Base-by-base conservation (phyloP, 1,139 yeast genomes). In the Taphrina communis region DNA sequence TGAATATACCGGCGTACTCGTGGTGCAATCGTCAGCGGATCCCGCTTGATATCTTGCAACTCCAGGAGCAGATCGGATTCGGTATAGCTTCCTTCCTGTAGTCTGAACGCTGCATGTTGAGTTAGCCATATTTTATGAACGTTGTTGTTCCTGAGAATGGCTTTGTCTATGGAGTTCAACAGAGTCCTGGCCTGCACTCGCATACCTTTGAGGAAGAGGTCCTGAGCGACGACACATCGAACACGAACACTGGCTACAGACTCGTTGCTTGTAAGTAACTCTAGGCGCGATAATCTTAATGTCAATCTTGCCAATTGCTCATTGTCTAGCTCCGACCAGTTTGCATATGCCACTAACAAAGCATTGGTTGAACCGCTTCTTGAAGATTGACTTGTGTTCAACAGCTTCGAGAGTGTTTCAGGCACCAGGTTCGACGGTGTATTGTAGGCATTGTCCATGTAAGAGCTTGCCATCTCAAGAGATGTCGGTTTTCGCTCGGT, bases 1-100 rank as follows among this genome's bases (percentile, higher is more conserved):
- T n/a, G 19, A 19, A 63, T 44, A 14, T 31, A 21, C n/a, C 67
- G 44, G 12, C 48, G 60, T 12, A 63, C 55, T 12, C 67, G 67
- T 17, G 67, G 48, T 17, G 41, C 55, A 35, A 31, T 41, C 9
- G 55, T 35, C 39, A 55, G 6, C 3, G 67, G 55, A 35, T 63
- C 67, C 8, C 59, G 53, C 19, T 19, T 31, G 17, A 63, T 63
- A 3, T 56, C 61, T 36, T 36, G 55, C 6, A 19, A n/a, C 19
- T 63, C 67, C 21, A 63, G 46, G 31, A 17, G 42, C 44, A 19
- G 44, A 25, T 63, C 67, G 8, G 19, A 53, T 38, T 21, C 53
- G 9, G 35, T 12, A 12, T 12, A 11, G 7, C 41, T n/a, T 55
- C 31, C 55, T 25, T 44, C 36, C 11, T 9, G 44, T 11, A 53